Conservation (phyloP, 202 grass and related monocot species). For the Schoenoplectus triqueter region DNA sequence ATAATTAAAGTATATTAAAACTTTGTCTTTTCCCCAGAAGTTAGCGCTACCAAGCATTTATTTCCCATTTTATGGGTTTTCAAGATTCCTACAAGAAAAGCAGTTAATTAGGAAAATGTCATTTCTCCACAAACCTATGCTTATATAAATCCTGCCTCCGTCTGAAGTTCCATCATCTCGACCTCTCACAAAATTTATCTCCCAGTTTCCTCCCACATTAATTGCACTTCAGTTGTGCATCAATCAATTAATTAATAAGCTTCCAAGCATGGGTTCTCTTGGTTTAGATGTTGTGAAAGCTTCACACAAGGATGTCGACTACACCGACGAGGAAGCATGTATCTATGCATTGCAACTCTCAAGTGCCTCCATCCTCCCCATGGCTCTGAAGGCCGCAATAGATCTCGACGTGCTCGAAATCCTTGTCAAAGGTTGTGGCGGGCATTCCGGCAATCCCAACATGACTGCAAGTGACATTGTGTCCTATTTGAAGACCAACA, state of each 20-base stretch:
- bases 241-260: not conserved
- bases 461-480: conserved; percentile 57
- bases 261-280: not conserved
- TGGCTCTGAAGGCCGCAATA: conserved; percentile 83
- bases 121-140: too few species aligned
- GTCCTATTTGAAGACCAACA: conserved; percentile 46
- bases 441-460: conserved; percentile 13
- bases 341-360: conserved; percentile 78
- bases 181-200: too few species aligned
- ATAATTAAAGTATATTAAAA: not conserved
- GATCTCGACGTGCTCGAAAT: conserved; percentile 75
- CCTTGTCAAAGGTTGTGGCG: conserved; percentile 46
- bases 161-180: too few species aligned
- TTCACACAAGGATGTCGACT: not conserved
- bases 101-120: too few species aligned
- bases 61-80: too few species aligned
- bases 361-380: conserved; percentile 83
- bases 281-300: not conserved
- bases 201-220: not conserved
- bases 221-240: not conserved
- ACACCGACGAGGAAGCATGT: conserved; percentile 74
- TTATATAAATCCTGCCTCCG: too few species aligned
- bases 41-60: too few species aligned
- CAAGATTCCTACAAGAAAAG: too few species aligned
- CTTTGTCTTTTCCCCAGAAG: too few species aligned